A percentile compares a stretch with the other conserved stretches of the same genome.
phyloP scores from a whole-genome alignment of 2,329 filamentous ascomycete genomes.

The Ramichloridium luteum region DNA sequence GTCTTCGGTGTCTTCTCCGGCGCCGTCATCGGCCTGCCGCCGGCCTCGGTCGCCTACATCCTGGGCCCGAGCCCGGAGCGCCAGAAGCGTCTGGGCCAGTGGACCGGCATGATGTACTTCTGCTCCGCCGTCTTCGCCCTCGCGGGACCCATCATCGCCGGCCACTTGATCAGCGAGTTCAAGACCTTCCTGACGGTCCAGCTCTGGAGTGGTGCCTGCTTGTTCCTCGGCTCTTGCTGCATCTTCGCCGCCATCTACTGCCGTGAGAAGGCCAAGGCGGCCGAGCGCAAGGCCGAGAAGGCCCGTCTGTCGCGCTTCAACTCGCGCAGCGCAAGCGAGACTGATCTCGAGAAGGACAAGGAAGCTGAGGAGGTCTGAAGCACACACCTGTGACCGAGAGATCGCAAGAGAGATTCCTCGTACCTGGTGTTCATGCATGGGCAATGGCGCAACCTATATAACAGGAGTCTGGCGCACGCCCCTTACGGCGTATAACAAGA shows the following conservation, averaged over 20 bases:
- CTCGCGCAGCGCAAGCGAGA: neutral
- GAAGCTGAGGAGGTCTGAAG: neutral
- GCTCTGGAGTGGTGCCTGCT: constrained; percentile 33
- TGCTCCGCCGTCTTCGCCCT: constrained; percentile 34
- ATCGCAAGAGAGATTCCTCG: too few species aligned
- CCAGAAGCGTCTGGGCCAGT: constrained; percentile 36
- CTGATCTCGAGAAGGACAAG: constrained; percentile 1
- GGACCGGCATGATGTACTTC: constrained; percentile 43
- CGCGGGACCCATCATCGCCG: constrained; percentile 36
- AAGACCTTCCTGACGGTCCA: constrained; percentile 34
- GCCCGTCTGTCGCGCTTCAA: neutral
- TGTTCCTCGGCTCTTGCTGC: constrained; percentile 30
- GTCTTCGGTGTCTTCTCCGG: constrained; percentile 38
- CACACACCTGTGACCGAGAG: too few species aligned
- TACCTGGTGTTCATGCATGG: too few species aligned
- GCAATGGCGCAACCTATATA: too few species aligned
- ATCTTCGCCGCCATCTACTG: constrained; percentile 25
- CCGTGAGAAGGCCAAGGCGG: constrained; percentile 2
- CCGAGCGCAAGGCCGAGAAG: constrained; percentile 1
- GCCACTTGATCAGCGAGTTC: constrained; percentile 32
- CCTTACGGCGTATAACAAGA: too few species aligned
- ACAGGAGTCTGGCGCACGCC: too few species aligned
- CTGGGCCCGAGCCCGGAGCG: constrained; percentile 23
- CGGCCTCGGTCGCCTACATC: constrained; percentile 37
- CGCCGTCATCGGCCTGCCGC: constrained; percentile 38